Conservation (phyloP, 2,329 filamentous ascomycete species). For the Apiospora kogelbergensis region DNA sequence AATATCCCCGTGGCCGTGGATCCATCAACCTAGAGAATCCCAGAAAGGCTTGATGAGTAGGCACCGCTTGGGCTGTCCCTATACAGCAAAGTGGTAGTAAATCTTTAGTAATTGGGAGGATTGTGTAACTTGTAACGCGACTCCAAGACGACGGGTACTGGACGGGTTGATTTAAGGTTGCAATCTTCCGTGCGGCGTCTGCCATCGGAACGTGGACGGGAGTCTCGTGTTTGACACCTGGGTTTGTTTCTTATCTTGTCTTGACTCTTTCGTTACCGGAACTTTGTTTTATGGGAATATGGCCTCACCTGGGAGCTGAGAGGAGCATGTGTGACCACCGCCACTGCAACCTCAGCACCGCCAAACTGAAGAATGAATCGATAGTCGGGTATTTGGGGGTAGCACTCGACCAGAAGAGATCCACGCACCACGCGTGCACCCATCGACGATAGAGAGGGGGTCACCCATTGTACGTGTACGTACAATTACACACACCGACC, state of each 20-base stretch:
- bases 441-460: no score
- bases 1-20: no score
- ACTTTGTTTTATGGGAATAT: background rate
- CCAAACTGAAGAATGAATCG: background rate
- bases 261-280: background rate
- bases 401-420: background rate
- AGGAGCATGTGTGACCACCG: background rate
- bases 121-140: background rate
- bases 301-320: no score
- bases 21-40: no score
- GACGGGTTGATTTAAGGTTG: background rate
- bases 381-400: background rate
- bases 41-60: no score
- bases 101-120: background rate
- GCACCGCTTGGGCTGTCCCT: no score
- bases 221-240: background rate
- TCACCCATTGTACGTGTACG: no score
- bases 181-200: background rate
- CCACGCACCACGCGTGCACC: background rate
- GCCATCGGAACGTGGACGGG: background rate
- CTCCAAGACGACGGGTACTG: background rate
- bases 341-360: background rate
- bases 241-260: background rate
- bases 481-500: background rate
- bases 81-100: no score